Evolutionary conservation across 169 alveolate genomes (phyloP), one percentile per base, ranked within the genome.

Genomic region (Plasmodium fragile): DNA sequence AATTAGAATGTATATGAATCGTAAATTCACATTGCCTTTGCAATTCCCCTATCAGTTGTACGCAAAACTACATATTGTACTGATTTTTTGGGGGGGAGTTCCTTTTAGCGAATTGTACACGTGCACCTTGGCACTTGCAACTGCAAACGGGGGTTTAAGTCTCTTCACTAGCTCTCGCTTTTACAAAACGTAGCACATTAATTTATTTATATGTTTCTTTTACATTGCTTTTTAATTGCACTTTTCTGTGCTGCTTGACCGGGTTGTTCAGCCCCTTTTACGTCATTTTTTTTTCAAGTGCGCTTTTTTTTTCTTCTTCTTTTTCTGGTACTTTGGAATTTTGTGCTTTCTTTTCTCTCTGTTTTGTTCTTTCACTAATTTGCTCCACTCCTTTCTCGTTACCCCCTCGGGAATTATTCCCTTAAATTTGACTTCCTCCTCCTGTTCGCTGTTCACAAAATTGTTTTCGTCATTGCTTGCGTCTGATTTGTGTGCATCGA

Each of bases 381-480:
- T 96, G 71, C 97, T 96, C 98, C 98, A 97, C 53, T 96, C 98
- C 94, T 96, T 96, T 32, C 96, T 94, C 59, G 95, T 96, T n/a
- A 97, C 81, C 7, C 96, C 97, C n/a, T 95, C 96, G 4, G 98
- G 98, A 71, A 97, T 97, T 28, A 92, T 95, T 80, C 98, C 98
- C 30, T 84, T 85, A 65, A 97, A 96, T 49, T 92, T 96, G 7
- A 81, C 92, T 8, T 69, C 80, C 65, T 84, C 93, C 25, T 84
- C 93, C 11, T 75, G 79, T 16, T 84, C 93, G 59, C 53, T 73
- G 30, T n/a, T 11, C 22, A 53, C 11, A 52, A 73, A 49, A 75
- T 45, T 53, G 45, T 84, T 84, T 32, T 72, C 75, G 13, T 72
- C 18, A 34, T 53, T 36, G 25, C 1, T 18, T 73, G 28, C 28